A percentile compares a stretch with the other conserved stretches of the same genome.
Evolutionary conservation across 805 yeast species (phyloP).

Genomic region (Candida rishiriensis): DNA sequence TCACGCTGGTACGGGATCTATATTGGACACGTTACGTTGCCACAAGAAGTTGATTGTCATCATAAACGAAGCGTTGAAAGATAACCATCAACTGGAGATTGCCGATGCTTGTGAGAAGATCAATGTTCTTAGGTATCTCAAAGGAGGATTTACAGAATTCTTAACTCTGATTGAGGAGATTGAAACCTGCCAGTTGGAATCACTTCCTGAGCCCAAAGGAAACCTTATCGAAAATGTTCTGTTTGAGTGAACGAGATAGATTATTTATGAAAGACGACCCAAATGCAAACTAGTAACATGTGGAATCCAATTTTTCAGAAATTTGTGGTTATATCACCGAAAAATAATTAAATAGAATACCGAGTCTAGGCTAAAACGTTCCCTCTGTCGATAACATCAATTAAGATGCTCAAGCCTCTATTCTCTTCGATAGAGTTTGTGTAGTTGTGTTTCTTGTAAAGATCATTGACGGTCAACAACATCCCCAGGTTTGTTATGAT

Average conservation of each 20-base stretch:
- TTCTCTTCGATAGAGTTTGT: slow-evolving; percentile 5
- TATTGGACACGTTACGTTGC: slow-evolving; percentile 65
- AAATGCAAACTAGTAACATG: too few species aligned
- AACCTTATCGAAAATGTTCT: slow-evolving; percentile 16
- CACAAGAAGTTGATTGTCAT: slow-evolving; percentile 62
- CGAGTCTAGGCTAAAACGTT: slow-evolving; percentile 4
- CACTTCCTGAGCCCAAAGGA: slow-evolving; percentile 23
- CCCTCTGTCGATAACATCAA: slow-evolving; percentile 7
- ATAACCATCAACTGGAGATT: slow-evolving; percentile 79
- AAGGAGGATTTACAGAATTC: slow-evolving; percentile 13
- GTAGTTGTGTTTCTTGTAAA: slow-evolving; percentile 1
- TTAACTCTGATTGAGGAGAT: slow-evolving; percentile 11
- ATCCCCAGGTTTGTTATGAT: slow-evolving; percentile 9
- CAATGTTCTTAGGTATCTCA: slow-evolving; percentile 26
- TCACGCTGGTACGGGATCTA: slow-evolving; percentile 92
- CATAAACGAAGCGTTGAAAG: slow-evolving; percentile 69
- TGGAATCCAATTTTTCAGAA: too few species aligned
- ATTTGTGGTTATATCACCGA: too few species aligned
- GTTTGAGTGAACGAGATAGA: neutral
- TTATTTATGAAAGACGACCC: too few species aligned
- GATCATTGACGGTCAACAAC: slow-evolving; percentile 13
- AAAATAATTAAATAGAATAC: too few species aligned
- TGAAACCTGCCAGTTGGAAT: slow-evolving; percentile 8
- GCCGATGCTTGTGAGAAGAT: slow-evolving; percentile 48
- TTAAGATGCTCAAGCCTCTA: slow-evolving; percentile 2